Evolutionary conservation across 2,329 filamentous ascomycete genomes (phyloP).

Genomic region (Aspergillus neoniger): DNA sequence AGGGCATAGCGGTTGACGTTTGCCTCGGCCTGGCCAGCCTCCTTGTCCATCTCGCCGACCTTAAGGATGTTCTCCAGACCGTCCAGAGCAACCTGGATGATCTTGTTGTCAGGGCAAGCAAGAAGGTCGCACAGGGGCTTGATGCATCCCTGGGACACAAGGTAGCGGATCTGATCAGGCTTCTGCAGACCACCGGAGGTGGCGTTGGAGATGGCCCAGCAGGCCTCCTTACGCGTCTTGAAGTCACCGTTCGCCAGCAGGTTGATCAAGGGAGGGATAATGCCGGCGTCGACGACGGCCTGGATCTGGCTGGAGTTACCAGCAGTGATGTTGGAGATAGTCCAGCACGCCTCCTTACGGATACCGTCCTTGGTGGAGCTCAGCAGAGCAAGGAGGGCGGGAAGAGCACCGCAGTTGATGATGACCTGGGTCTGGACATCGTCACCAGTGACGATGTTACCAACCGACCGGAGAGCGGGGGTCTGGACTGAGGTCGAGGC

Average conservation of each 20-base stretch:
- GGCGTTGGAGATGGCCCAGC: slow-evolving; percentile 99
- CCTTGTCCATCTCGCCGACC: slow-evolving; percentile 98
- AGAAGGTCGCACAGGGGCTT: slow-evolving; percentile 95
- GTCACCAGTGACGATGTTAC: slow-evolving; percentile 98
- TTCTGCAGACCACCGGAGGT: slow-evolving; percentile 97
- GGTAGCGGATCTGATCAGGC: slow-evolving; percentile 95
- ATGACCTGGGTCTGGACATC: slow-evolving; percentile 99
- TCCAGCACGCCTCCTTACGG: slow-evolving; percentile 99
- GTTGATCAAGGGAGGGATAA: slow-evolving; percentile 94
- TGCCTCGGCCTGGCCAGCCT: slow-evolving; percentile 61
- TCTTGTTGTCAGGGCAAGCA: slow-evolving; percentile 98
- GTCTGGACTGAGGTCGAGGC: slow-evolving; percentile 98
- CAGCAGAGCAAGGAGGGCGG: slow-evolving; percentile 87
- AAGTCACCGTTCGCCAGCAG: slow-evolving; percentile 95
- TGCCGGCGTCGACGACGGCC: slow-evolving; percentile 92
- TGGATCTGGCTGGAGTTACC: slow-evolving; percentile 98
- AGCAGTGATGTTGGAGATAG: slow-evolving; percentile 97
- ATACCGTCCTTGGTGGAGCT: slow-evolving; percentile 99
- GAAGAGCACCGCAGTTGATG: slow-evolving; percentile 94
- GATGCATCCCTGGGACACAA: slow-evolving; percentile 92
- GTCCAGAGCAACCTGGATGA: slow-evolving; percentile 97
- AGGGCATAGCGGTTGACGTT: slow-evolving; percentile 92
- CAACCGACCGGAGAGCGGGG: slow-evolving; percentile 91
- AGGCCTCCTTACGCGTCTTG: slow-evolving; percentile 98
- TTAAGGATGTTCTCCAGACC: slow-evolving; percentile 99